Base-by-base conservation (phyloP, 495 filamentous ascomycete species). In the Penicillium lividum region DNA sequence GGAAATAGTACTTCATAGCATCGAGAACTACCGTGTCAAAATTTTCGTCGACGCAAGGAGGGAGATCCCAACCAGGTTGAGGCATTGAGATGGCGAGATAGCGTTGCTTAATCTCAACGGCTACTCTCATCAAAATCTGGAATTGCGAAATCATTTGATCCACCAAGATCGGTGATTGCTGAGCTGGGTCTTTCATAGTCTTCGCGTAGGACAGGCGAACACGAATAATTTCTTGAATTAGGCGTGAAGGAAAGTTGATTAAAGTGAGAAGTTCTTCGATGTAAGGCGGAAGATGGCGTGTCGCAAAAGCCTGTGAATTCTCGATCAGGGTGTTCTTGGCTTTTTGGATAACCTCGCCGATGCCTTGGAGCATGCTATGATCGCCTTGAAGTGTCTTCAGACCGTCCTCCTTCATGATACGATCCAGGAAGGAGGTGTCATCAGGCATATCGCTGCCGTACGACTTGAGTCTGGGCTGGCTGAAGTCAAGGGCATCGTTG, bases 81-180 rank as follows among this genome's bases (percentile, higher is more conserved):
- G 93, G 89, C 64, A 89, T 85, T 3, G 92, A 89, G 36, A 97
- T 89, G 18, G 84, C 81, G 27, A 86, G 83, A 70, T 96, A 98
- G 55, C 90, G 88, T 67, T 90, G 84, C 73, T 97, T 98, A 68
- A 97, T 96, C 40, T 86, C 83, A 48, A 94, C 91, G 8, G 94
- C 95, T 53, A 98, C 83, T 61, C 88, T 91, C 59, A 98, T 85
- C 55, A 98, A 74, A 45, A 96, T 90, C 68, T 95, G 93, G 63
- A 98, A 98, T 69, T 98, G 94, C 0, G 89, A 82, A 51, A 98
- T 96, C 89, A 98, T 93, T 68, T 97, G 92, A 62, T 96, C 92
- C 53, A 93, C 88, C 81, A 98, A 88, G 76, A 98, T 90, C 16
- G 86, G 80, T 59, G 90, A 91, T 64, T 94, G 88, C 66, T 91